These are phyloP conservation scores for Hemileccinum rubropunctum DNA, from an alignment of 768 basidiomycete species.

Conservation along the genomic window DNA sequence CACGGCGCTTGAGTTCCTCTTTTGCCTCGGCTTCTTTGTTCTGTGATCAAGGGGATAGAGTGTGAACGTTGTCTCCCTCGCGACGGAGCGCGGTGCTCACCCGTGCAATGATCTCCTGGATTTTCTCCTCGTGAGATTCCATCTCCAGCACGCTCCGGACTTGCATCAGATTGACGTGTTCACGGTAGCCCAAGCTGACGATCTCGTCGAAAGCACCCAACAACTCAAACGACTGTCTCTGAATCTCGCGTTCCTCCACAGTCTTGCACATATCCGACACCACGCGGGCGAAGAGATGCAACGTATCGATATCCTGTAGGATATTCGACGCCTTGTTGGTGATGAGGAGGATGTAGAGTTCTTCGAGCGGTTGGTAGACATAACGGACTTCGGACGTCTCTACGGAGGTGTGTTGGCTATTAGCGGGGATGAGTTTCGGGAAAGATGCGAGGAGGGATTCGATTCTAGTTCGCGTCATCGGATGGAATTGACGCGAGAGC, in stretches of 20 bases:
- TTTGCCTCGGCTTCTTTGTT: constrained; percentile 99
- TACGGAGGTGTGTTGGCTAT: constrained; percentile 94
- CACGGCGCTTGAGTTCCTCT: constrained; percentile 96
- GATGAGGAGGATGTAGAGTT: constrained; percentile 95
- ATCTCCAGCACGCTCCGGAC: constrained; percentile 79
- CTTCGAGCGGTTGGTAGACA: constrained; percentile 95
- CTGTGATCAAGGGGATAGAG: constrained; percentile 33
- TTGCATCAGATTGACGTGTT: constrained; percentile 76
- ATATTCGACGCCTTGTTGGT: constrained; percentile 99
- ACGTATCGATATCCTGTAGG: constrained; percentile 94
- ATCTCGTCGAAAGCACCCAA: constrained; percentile 97
- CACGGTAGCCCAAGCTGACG: constrained; percentile 83
- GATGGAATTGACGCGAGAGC: constrained; percentile 93
- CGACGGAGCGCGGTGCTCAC: constrained; percentile 43
- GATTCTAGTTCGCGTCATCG: constrained; percentile 88
- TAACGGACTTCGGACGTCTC: constrained; percentile 94
- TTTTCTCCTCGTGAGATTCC: constrained; percentile 92
- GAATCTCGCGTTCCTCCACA: constrained; percentile 86
- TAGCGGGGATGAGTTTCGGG: constrained; percentile 93
- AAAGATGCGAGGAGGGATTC: constrained; percentile 96
- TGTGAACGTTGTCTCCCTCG: too few species aligned
- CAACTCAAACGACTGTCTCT: constrained; percentile 88
- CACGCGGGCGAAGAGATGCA: constrained; percentile 90
- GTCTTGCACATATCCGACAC: constrained; percentile 89
- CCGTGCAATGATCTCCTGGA: constrained; percentile 96